Evolutionary conservation across 805 yeast species (phyloP), one percentile per base, ranked within the genome.

Genomic region (Metschnikowia lunata): DNA sequence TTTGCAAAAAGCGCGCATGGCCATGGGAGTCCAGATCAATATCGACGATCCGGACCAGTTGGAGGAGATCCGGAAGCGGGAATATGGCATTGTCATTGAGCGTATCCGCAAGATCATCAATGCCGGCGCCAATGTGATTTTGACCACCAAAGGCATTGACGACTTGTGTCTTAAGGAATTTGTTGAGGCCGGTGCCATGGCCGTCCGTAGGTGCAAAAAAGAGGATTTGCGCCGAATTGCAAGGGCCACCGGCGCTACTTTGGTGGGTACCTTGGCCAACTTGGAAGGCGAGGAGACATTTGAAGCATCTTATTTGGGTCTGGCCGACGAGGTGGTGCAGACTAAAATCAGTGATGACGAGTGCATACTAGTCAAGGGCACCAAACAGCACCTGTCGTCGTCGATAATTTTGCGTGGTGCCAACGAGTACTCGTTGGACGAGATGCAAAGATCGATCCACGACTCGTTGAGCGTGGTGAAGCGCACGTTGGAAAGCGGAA

Each of bases 141-240:
- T 89, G 50, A 89, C 97, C 37, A 89, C 97, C 26, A 89, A 90
- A 69, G 97, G 97, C 52, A 89, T 89, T 54, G 97, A 89, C 64
- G 97, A 90, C 63, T 76, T 89, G 65, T 88, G 96, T 62, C 73
- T 89, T 59, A 89, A 89, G 69, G 88, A 85, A 63, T 89, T 89
- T 65, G 90, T 89, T 40, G 97, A 89, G 67, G 83, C 87, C 36
- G 88, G 88, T 31, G 89, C 88, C 37, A 87, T 89, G 88, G 97
- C 93, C 18, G 97, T 93, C 38, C 85, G 99, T 72, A 81, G 99
- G 57, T 89, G 97, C 75, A 88, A 88, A 68, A 89, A 88, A 63
- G 99, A 93, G 68, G 99, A 93, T 67, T 76, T 93, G 58, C 81
- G 96, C 63, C 83, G 99, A 72, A 91, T 93, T 55, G 98, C 99